Base-by-base conservation (phyloP, 2,329 filamentous ascomycete genomes). In the Colletotrichum liriopes region DNA sequence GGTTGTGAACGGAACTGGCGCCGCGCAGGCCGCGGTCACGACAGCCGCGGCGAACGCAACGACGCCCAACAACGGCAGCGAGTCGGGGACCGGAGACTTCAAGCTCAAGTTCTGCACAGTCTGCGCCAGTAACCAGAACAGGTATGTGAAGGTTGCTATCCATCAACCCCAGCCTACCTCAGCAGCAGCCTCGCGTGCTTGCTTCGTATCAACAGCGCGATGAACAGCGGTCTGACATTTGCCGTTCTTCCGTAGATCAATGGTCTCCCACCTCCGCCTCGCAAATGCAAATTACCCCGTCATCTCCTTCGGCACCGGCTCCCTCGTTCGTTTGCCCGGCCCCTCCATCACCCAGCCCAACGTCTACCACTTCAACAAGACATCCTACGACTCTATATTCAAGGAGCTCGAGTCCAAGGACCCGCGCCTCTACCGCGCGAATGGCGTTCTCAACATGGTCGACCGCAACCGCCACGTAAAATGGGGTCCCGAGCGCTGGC, bases 101-200 rank as follows among this genome's bases (percentile, higher is more conserved):
- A 98, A 96, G 84, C 89, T 99, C 74, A 97, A 94, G 80, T 98
- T 98, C 84, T 98, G 95, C 86, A 98, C 96, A 3, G 96, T 99
- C n/a, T 99, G 96, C 84, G 96, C 96, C 9, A 98, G 95, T 79
- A 99, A 99, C 79, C 95, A 99, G 82, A 99, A 99, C 80, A 92
- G 96, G 91, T 97, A 87, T 74, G 87, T 78, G 3, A 51, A 29
- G 23, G 14, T 8, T 41, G 26, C 7, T 20, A 16, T 26, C 55
- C 23, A 14, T 43, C 23, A 9, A 43, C 23, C 9, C 16, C 32
- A 51, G 9, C 32, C n/a, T 26, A 16, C 20, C 35, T 23, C 20
- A 6, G 35, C 32, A 37, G n/a, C 54, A 56, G 20, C 23, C 5
- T 14, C 35, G 20, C 5, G 8, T 26, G 29, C 29, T 39, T 39